These are phyloP conservation scores for Plantago elongata DNA, from an alignment of 257 asterid genomes.

Conservation along the genomic window DNA sequence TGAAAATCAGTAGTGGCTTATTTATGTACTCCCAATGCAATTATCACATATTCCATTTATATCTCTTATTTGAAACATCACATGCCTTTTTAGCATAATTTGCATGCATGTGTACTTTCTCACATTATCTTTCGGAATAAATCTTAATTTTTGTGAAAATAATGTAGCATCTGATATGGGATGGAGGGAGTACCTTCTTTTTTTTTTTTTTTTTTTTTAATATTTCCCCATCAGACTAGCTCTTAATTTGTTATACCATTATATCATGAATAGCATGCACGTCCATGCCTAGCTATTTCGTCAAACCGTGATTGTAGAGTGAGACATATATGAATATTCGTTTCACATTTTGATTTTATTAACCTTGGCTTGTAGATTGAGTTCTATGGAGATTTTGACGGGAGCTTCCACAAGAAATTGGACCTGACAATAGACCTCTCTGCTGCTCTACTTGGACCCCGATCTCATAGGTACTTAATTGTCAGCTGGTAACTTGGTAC, in stretches of 20 bases:
- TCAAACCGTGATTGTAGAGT: background rate
- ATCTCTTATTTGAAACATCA: too few relatives aligned
- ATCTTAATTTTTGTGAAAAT: too few relatives aligned
- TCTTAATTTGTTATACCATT: background rate
- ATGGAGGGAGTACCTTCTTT: too few relatives aligned
- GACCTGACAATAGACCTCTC: slow-evolving; percentile 73
- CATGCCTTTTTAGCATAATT: too few relatives aligned
- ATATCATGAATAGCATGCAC: background rate
- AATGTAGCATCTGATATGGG: too few relatives aligned
- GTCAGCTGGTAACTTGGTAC: background rate
- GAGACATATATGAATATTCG: background rate
- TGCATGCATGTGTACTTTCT: too few relatives aligned
- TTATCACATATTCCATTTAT: too few relatives aligned
- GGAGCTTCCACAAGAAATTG: slow-evolving; percentile 87
- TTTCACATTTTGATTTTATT: background rate
- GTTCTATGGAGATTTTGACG: slow-evolving; percentile 94
- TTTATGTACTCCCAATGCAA: too few relatives aligned
- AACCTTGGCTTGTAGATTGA: slow-evolving; percentile 58
- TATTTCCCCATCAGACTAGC: background rate
- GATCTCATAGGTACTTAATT: slow-evolving; percentile 65
- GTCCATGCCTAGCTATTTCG: background rate
- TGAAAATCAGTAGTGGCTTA: too few relatives aligned
- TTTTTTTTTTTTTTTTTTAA: too few relatives aligned
- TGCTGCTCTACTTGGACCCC: slow-evolving; percentile 80
- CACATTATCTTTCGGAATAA: too few relatives aligned